Base-by-base conservation (phyloP, 768 basidiomycete species). In the Mycena venus region DNA sequence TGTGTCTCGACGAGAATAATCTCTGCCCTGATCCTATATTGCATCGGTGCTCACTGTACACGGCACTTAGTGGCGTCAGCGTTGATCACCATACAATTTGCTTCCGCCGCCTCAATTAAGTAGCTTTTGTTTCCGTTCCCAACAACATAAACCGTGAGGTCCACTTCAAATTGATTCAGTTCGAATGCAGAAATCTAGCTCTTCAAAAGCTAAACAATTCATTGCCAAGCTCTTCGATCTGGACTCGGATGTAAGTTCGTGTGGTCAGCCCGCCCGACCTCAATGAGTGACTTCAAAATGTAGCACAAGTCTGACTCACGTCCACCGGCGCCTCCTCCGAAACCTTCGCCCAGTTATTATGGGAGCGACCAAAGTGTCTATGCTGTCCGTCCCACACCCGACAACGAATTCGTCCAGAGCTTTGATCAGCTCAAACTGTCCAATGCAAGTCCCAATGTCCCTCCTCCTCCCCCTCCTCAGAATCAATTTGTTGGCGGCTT, bases 401-500 rank as follows among this genome's bases (percentile, higher is more conserved):
- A 67, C 12, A 29, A 38, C 40, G 68, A 71, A 32, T 47, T 77
- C 6, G 75, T 64, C 6, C 69, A 77, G 31, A 47, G 65, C 21
- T 74, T 77, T 56, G 59, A 68, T 23, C 64, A 68, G 36, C 65
- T 77, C 40, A 76, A 29, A 1, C 42, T 75, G 17, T 68, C 70
- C 53, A 55, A 29, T 51, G 12, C 55, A n/a, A 51, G 38, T n/a
- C 70, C 61, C 12, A 58, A 60, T 60, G 60, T 19, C 32, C 32
- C 42, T 4, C 31, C 38, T 38, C 63, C 75, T 0, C 32, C 42
- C 8, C 31, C 38, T 38, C 63, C 75, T 0, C 72, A 65, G 49
- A 47, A 73, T 23, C 64, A 68, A 21, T 77, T 77, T 27, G n/a
- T 77, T 4, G 75, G 75, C n/a, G 75, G 75, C 4, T 77, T 77